Conservation (phyloP, 176 grass and related monocot genomes). For the Eragrostis curvula region DNA sequence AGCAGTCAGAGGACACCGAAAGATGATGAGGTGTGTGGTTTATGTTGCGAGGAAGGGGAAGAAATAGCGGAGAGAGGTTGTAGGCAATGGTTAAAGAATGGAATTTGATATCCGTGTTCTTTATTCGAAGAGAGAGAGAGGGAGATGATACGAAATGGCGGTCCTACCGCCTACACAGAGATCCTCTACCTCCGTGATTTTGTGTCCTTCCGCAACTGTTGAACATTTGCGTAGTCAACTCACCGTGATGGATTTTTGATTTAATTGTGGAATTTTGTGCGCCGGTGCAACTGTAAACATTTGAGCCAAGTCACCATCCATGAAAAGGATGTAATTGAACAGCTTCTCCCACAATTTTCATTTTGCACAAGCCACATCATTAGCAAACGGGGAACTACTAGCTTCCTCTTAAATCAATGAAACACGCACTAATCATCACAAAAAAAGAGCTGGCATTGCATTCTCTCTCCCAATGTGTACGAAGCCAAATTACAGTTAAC, state of each 20-base stretch:
- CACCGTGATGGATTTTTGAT: not conserved
- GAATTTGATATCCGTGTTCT: constrained; percentile 53
- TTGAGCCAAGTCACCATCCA: not conserved
- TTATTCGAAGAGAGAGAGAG: constrained; percentile 50
- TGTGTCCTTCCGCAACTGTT: not conserved
- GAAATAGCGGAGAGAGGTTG: constrained; percentile 30
- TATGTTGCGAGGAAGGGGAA: constrained; percentile 53
- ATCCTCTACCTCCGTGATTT: not conserved
- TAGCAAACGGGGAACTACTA: not conserved
- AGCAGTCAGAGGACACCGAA: constrained; percentile 41
- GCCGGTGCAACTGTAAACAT: not conserved
- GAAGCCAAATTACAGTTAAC: no score
- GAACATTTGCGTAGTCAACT: not conserved
- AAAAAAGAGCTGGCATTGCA: not conserved
- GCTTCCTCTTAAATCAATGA: no score
- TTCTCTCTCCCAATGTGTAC: not conserved
- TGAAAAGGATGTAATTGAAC: not conserved
- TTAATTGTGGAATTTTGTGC: not conserved
- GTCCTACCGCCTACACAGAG: not conserved
- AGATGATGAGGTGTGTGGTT: constrained; percentile 64
- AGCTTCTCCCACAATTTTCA: not conserved
- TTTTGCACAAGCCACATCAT: not conserved
- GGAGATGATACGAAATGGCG: constrained; percentile 31
- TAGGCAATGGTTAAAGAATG: constrained; percentile 22
- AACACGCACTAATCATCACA: no score